Evolutionary conservation across 202 grass and related monocot genomes (phyloP).

Genomic region (Dendrocalamus latiflorus): DNA sequence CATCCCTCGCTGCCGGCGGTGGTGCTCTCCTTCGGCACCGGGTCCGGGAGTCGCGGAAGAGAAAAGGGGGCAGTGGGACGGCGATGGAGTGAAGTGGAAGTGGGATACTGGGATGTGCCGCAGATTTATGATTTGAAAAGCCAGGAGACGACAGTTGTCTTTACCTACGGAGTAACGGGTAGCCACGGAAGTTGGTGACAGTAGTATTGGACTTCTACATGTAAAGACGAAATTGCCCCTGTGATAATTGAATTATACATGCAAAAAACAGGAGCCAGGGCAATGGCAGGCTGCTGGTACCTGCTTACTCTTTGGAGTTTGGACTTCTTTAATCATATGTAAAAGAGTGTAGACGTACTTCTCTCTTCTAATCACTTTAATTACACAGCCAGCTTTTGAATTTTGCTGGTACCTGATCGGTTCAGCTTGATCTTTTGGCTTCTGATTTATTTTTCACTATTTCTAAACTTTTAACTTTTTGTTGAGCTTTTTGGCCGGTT

Average conservation of each 20-base stretch:
- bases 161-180: background rate
- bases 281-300: no score
- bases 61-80: background rate
- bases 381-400: no score
- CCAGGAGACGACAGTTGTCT: conserved; percentile 16
- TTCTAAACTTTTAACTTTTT: no score
- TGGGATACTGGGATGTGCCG: background rate
- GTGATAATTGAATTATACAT: background rate
- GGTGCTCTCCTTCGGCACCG: background rate
- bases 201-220: background rate
- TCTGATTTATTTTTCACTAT: no score
- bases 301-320: no score
- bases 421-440: no score
- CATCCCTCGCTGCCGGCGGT: background rate
- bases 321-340: no score
- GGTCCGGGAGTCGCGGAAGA: background rate
- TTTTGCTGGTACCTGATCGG: no score
- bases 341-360: no score
- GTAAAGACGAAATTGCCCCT: background rate
- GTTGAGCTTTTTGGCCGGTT: no score
- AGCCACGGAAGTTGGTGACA: background rate
- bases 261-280: no score
- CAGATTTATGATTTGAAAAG: conserved; percentile 8
- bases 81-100: background rate
- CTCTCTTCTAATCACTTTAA: no score